A percentile compares a stretch with the other conserved stretches of the same genome.
Conservation (phyloP, 371 early-diverging fungal genomes). For the Haplosporangium sp. region DNA sequence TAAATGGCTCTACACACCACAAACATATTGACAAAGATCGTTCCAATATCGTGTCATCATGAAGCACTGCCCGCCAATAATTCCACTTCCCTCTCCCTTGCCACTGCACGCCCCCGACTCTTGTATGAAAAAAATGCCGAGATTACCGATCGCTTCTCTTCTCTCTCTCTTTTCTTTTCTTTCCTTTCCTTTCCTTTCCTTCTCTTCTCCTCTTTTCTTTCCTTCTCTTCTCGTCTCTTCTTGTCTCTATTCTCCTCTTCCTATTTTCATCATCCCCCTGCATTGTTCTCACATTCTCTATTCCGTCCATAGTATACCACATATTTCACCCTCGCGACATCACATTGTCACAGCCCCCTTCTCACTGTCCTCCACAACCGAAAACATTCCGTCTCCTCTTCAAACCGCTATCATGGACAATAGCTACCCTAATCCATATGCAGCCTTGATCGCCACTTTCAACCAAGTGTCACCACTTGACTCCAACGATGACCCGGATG, state of each 20-base stretch:
- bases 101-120: no score
- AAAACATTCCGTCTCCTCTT: no score
- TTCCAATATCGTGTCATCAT: constrained; percentile 42
- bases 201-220: not conserved
- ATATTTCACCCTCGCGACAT: not conserved
- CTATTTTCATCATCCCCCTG: not conserved
- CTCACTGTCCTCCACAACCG: not conserved
- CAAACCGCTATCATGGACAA: not conserved
- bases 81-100: constrained; percentile 4
- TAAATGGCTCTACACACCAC: not conserved
- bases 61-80: constrained; percentile 34
- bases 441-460: constrained; percentile 36
- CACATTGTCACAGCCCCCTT: constrained; percentile 12
- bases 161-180: not conserved
- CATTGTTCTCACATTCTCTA: not conserved
- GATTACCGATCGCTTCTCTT: not conserved
- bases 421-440: constrained; percentile 39
- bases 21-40: constrained; percentile 52
- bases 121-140: not conserved
- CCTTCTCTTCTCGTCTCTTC: not conserved
- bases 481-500: constrained; percentile 17
- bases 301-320: not conserved
- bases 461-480: constrained; percentile 16
- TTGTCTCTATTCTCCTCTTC: not conserved
- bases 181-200: not conserved